Conservation (phyloP, 495 filamentous ascomycete species). For the Penicillium parvum region DNA sequence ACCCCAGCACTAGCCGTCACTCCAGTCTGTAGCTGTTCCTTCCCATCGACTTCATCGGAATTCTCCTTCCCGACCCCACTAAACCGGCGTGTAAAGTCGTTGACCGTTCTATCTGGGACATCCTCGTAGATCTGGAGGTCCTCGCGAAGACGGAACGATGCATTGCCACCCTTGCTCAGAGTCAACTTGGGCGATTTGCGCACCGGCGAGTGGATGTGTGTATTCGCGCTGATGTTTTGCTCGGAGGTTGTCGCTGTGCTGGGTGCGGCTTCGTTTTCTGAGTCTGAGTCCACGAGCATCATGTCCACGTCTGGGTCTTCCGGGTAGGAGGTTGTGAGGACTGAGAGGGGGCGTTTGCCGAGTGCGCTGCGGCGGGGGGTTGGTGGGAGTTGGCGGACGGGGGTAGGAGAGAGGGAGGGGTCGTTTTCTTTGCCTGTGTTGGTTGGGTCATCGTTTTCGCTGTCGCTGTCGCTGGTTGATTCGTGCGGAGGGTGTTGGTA, state of each 20-base stretch:
- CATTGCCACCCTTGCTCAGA: constrained; percentile 20
- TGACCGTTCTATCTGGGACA: constrained; percentile 17
- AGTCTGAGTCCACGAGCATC: constrained; percentile 30
- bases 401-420: constrained; percentile 40
- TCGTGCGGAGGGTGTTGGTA: neutral
- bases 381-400: constrained; percentile 26
- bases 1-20: neutral
- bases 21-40: neutral
- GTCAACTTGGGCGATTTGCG: constrained; percentile 34
- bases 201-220: constrained; percentile 11
- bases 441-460: constrained; percentile 29
- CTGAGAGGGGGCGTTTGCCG: constrained; percentile 41
- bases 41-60: constrained; percentile 13
- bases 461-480: constrained; percentile 13
- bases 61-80: constrained; percentile 37
- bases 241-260: constrained; percentile 25
- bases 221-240: constrained; percentile 42
- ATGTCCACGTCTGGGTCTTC: constrained; percentile 22
- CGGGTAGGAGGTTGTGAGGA: constrained; percentile 29
- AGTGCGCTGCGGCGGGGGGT: constrained; percentile 33
- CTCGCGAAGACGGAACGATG: constrained; percentile 25
- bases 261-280: constrained; percentile 6
- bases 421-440: constrained; percentile 49
- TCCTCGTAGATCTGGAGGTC: constrained; percentile 42
- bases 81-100: constrained; percentile 16